These are phyloP conservation scores for Podaxis sp. DNA, from an alignment of 768 basidiomycete genomes.

Conservation along the genomic window DNA sequence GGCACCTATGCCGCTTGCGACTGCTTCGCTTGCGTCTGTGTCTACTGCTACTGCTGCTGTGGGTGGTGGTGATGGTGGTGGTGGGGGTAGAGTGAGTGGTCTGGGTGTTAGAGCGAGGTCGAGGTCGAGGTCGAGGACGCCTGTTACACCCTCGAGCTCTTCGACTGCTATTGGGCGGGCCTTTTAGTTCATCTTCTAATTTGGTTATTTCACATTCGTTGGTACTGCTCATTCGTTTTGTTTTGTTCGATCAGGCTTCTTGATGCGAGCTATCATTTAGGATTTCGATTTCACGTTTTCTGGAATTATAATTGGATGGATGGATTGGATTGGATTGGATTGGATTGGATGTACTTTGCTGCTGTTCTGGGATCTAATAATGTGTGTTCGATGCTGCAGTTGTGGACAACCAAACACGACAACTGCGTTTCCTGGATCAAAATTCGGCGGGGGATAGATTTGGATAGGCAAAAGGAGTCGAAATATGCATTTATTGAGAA, in stretches of 20 bases:
- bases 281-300: not conserved
- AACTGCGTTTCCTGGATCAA: too few species aligned
- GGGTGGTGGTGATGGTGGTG: too few species aligned
- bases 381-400: too few species aligned
- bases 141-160: not conserved
- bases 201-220: not conserved
- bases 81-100: not conserved
- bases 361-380: too few species aligned
- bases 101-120: not conserved
- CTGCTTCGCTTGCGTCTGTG: constrained; percentile 7
- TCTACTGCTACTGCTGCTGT: too few species aligned
- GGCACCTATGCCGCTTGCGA: constrained; percentile 17
- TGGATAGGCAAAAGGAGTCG: too few species aligned
- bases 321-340: constrained; percentile 6
- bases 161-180: constrained; percentile 2
- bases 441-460: too few species aligned
- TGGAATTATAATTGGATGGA: not conserved
- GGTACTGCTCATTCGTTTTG: not conserved
- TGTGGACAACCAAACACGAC: too few species aligned
- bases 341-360: not conserved
- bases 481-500: too few species aligned
- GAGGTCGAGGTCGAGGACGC: not conserved
- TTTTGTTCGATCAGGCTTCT: not conserved
- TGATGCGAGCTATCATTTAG: not conserved
- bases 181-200: not conserved